These are phyloP conservation scores for Tympanopsis confertula DNA, from an alignment of 2,329 filamentous ascomycete genomes.

Conservation along the genomic window DNA sequence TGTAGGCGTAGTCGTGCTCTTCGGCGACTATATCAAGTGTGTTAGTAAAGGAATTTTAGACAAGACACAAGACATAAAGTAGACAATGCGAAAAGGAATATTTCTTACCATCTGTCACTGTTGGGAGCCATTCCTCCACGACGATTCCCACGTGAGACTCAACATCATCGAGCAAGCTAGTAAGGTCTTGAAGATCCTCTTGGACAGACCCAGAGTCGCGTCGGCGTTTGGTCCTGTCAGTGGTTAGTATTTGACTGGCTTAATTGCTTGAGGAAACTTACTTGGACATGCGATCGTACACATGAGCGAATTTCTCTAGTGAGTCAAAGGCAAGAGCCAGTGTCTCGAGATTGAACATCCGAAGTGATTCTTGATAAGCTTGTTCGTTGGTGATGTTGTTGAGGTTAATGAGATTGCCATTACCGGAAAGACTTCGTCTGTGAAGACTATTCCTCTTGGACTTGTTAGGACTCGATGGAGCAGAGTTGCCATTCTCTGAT, in stretches of 20 bases:
- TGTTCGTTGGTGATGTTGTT: too few species aligned
- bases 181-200: not conserved
- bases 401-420: too few species aligned
- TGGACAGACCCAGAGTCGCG: not conserved
- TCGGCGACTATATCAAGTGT: not conserved
- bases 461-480: too few species aligned
- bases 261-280: too few species aligned
- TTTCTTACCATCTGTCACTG: not conserved
- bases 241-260: too few species aligned
- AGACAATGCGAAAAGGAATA: not conserved
- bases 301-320: not conserved
- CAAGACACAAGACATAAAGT: too few species aligned
- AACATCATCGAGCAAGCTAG: not conserved
- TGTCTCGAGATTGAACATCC: not conserved
- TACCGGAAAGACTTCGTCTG: too few species aligned
- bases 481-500: too few species aligned
- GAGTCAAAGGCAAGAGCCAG: not conserved
- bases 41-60: too few species aligned
- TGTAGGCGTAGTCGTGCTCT: not conserved
- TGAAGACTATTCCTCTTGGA: too few species aligned
- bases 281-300: too few species aligned
- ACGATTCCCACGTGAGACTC: not conserved
- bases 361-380: not conserved
- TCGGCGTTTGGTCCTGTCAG: not conserved
- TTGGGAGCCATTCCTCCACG: not conserved